Evolutionary conservation across 352 stramenopile genomes (phyloP).

Genomic region (Saprolegnia parasitica): DNA sequence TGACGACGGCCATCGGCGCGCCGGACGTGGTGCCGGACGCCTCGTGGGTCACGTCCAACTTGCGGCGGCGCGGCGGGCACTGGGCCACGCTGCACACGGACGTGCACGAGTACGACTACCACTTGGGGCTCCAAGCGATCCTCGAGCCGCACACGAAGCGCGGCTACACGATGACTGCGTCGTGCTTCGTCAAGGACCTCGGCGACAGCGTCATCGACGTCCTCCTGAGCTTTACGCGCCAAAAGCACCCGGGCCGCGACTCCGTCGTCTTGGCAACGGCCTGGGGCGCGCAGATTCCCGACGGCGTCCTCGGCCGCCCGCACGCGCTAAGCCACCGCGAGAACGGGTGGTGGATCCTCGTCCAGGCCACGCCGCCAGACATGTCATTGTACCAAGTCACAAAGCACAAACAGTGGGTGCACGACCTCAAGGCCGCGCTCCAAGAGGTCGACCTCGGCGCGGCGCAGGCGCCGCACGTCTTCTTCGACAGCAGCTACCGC

Average conservation of each 20-base stretch:
- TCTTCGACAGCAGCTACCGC: slow-evolving; percentile 7
- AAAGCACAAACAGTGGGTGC: slow-evolving; percentile 13
- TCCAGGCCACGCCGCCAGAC: neutral
- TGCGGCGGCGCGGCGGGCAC: neutral
- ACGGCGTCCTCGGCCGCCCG: neutral
- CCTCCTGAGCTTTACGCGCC: neutral
- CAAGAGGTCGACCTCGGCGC: slow-evolving; percentile 8
- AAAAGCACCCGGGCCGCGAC: neutral
- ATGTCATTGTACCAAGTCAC: slow-evolving; percentile 19
- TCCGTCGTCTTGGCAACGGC: neutral
- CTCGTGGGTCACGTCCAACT: neutral
- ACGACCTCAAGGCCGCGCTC: slow-evolving; percentile 9
- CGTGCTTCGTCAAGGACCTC: slow-evolving; percentile 1
- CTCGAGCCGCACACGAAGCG: slow-evolving; percentile 1
- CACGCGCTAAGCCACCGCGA: slow-evolving; percentile 1
- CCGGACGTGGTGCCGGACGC: neutral
- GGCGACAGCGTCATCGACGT: slow-evolving; percentile 7
- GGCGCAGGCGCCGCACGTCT: neutral
- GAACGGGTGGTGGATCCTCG: slow-evolving; percentile 5
- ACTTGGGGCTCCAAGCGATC: neutral
- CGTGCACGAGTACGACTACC: slow-evolving; percentile 4
- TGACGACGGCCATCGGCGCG: slow-evolving; percentile 9
- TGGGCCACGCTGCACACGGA: slow-evolving; percentile 3
- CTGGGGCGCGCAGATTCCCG: slow-evolving; percentile 8
- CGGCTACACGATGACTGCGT: slow-evolving; percentile 4